phyloP scores from a whole-genome alignment of 371 early-diverging fungal species.

The Apophysomyces elegans region DNA sequence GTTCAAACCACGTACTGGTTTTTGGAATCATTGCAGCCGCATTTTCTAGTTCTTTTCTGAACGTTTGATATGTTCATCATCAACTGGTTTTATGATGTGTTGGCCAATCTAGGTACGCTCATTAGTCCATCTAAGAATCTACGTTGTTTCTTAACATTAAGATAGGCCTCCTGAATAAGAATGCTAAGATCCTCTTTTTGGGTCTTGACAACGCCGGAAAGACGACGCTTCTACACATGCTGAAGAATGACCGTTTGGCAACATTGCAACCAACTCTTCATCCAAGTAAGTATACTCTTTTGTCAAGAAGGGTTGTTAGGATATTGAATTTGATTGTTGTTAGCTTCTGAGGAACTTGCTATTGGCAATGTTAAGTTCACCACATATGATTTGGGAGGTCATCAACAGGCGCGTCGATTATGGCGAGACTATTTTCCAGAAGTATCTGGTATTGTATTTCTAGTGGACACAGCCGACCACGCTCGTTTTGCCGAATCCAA shows the following conservation, averaged over 20 bases:
- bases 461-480: constrained; percentile 92
- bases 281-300: constrained; percentile 77
- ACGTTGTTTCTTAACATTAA: not conserved
- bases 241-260: constrained; percentile 98
- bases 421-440: constrained; percentile 99
- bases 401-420: constrained; percentile 94
- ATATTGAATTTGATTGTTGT: not conserved
- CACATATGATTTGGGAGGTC: constrained; percentile 97
- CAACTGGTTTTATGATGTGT: constrained; percentile 93
- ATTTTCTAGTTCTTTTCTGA: constrained; percentile 1
- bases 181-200: constrained; percentile 98
- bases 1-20: not conserved
- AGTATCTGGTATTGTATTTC: constrained; percentile 95
- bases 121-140: not conserved
- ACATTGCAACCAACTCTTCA: constrained; percentile 98
- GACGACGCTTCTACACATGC: constrained; percentile 98
- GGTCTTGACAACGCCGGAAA: constrained; percentile 99
- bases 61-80: constrained; percentile 81
- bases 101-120: constrained; percentile 77
- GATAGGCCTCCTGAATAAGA: constrained; percentile 95
- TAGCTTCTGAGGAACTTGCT: constrained; percentile 95
- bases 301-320: not conserved
- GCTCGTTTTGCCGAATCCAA: constrained; percentile 89
- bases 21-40: not conserved
- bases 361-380: constrained; percentile 97